Evolutionary conservation across 106 monocot genomes (phyloP), one percentile per base, ranked within the genome.

Genomic region (Platanthera guangdongensis): DNA sequence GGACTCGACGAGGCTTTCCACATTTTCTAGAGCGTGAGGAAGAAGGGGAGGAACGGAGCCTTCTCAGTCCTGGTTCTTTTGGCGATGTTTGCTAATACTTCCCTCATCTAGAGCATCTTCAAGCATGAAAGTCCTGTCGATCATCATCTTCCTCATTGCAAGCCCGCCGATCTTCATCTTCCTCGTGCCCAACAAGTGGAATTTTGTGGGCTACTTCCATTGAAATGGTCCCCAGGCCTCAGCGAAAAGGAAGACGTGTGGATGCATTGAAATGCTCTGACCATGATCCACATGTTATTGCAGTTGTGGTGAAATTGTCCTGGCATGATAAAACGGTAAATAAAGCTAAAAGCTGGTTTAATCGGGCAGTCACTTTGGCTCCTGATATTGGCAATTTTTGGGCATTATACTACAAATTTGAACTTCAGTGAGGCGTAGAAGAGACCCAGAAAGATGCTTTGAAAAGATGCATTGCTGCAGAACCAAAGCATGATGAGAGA

Each of bases 321-420:
- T 97, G 96, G 96, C 84, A 80, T 52, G 96, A 97, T 49, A 84
- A 93, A 71, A 97, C 91, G 83, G 96, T 97, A 59, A 93, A 94
- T 39, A 97, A 97, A 72, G 93, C 96, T 14, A 91, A 93, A 79
- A 91, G 19, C 77, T 97, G 91, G 93, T 88, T 93, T 72, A 90
- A 94, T 64, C 81, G 93, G 62, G 93, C 91, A 46, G 96, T 97
- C 75, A 97, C 93, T 28, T 84, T 97, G 39, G 82, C 88, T 10
- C 96, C 96, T 48, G 96, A 97, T 70, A 76, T 89, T 78, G 96
- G 96, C n/a, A 93, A 97, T 77, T 91, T 90, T 69, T 97, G 96
- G 96, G 87, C 86, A 2, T 81, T 87, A 21, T 94, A 84, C 30
- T 94, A 97, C 78, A 97, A 89, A 70, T 97, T 97, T 86, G 93